phyloP scores from a whole-genome alignment of 495 filamentous ascomycete genomes.

The Immersiella caudata region DNA sequence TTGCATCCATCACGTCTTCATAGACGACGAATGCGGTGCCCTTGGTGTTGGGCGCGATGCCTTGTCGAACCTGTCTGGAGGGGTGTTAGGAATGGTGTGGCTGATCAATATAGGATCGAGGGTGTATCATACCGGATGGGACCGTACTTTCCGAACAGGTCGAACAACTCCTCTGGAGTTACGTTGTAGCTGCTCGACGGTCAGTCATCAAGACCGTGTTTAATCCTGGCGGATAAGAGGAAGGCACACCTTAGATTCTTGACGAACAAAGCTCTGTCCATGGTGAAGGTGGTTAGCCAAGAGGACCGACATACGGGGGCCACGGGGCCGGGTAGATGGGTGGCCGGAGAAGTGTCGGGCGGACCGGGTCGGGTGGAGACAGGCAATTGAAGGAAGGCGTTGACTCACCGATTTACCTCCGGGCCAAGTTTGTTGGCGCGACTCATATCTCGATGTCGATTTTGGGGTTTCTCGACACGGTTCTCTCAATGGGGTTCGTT shows the following conservation, averaged over 20 bases:
- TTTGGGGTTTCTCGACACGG: slow-evolving; percentile 31
- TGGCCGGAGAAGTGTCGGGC: slow-evolving; percentile 10
- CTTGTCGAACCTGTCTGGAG: slow-evolving; percentile 92
- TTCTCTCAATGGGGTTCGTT: slow-evolving; percentile 24
- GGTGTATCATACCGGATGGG: slow-evolving; percentile 74
- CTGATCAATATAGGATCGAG: not conserved
- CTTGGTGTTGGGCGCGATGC: slow-evolving; percentile 95
- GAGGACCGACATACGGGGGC: not conserved
- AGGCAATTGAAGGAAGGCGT: not conserved
- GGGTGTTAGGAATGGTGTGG: slow-evolving; percentile 33
- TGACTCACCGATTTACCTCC: slow-evolving; percentile 88
- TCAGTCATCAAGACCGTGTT: slow-evolving; percentile 26
- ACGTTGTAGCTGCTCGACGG: slow-evolving; percentile 78
- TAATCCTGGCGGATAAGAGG: slow-evolving; percentile 8
- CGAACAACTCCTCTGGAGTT: slow-evolving; percentile 89
- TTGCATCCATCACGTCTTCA: slow-evolving; percentile 99
- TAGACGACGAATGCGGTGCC: slow-evolving; percentile 98
- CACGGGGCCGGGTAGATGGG: not conserved
- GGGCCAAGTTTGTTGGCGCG: slow-evolving; percentile 86
- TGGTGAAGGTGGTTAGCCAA: slow-evolving; percentile 40
- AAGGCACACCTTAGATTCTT: slow-evolving; percentile 86
- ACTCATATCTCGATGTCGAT: slow-evolving; percentile 68
- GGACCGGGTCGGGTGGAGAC: slow-evolving; percentile 8
- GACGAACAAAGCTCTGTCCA: slow-evolving; percentile 86
- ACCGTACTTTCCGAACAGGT: slow-evolving; percentile 92